These are phyloP conservation scores for Yamagishiella unicocca DNA, from an alignment of 139 green algal species.

Conservation along the genomic window DNA sequence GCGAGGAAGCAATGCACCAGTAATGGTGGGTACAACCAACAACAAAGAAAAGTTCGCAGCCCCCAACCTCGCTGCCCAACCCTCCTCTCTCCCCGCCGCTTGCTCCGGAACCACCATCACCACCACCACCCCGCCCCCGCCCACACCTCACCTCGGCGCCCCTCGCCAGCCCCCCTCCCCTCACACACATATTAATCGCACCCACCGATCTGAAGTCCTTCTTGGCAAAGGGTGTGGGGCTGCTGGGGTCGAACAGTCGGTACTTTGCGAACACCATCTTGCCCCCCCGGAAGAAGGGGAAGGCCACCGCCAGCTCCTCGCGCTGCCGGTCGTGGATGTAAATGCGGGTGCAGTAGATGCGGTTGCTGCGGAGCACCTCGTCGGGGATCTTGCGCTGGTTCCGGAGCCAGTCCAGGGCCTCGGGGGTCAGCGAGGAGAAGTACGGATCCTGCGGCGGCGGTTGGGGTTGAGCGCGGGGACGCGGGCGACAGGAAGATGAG, in stretches of 20 bases:
- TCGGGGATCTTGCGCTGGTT: conserved; percentile 66
- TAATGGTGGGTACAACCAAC: too few species aligned
- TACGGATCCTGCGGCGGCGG: conserved; percentile 18
- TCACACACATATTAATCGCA: too few species aligned
- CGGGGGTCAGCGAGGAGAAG: conserved; percentile 24
- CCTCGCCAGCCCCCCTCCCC: not conserved
- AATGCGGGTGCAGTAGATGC: not conserved
- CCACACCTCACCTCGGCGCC: not conserved
- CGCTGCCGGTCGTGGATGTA: not conserved
- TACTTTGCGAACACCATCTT: conserved; percentile 94
- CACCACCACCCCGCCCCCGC: not conserved
- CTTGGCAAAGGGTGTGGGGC: not conserved
- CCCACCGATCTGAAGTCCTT: conserved; percentile 85
- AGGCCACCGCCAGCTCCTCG: conserved; percentile 68
- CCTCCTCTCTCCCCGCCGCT: too few species aligned
- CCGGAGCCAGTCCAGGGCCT: conserved; percentile 70
- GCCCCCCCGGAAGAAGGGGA: conserved; percentile 85
- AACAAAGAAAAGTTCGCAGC: too few species aligned
- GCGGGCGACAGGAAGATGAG: too few species aligned
- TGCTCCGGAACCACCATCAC: not conserved
- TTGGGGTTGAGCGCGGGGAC: too few species aligned
- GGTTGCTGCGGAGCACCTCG: conserved; percentile 53
- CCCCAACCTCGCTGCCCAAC: too few species aligned
- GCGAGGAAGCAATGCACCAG: too few species aligned
- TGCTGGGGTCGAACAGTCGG: conserved; percentile 62